Percentiles rank a stretch among this genome's conserved stretches.
Conservation (phyloP, 331 rosid species). For the Phaseolus coccineus region DNA sequence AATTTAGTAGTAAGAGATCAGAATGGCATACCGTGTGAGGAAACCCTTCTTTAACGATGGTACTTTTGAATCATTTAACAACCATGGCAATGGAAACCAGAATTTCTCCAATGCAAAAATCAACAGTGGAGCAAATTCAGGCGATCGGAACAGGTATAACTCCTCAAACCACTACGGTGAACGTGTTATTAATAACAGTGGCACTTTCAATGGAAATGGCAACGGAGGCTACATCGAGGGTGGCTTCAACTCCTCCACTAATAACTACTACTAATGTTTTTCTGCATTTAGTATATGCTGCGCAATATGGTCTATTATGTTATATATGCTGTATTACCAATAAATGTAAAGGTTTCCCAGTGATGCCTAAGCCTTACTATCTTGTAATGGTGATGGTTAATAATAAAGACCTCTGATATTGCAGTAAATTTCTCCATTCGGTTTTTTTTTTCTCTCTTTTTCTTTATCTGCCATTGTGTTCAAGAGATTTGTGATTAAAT, state of each 20-base stretch:
- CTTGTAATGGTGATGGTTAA: too few relatives aligned
- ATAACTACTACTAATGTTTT: not conserved
- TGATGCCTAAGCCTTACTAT: too few relatives aligned
- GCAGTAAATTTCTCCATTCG: too few relatives aligned
- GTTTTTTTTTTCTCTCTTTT: too few relatives aligned
- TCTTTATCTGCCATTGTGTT: too few relatives aligned
- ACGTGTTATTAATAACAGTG: slow-evolving; percentile 1
- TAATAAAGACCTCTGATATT: too few relatives aligned
- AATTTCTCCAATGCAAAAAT: not conserved
- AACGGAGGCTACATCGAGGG: slow-evolving; percentile 31
- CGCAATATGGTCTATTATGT: not conserved
- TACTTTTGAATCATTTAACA: not conserved
- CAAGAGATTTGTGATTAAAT: too few relatives aligned
- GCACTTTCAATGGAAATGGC: slow-evolving; percentile 33
- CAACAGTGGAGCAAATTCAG: slow-evolving; percentile 19
- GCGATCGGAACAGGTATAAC: not conserved
- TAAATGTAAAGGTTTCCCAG: too few relatives aligned
- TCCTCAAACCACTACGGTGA: not conserved
- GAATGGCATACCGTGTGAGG: not conserved
- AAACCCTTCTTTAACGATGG: not conserved
- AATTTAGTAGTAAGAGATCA: not conserved
- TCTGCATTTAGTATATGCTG: not conserved
- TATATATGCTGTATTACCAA: not conserved
- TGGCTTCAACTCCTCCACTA: slow-evolving; percentile 27
- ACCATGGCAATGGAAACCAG: slow-evolving; percentile 6